These are phyloP conservation scores for Saccharomycopsis amapae DNA, from an alignment of 805 yeast genomes.

Conservation along the genomic window DNA sequence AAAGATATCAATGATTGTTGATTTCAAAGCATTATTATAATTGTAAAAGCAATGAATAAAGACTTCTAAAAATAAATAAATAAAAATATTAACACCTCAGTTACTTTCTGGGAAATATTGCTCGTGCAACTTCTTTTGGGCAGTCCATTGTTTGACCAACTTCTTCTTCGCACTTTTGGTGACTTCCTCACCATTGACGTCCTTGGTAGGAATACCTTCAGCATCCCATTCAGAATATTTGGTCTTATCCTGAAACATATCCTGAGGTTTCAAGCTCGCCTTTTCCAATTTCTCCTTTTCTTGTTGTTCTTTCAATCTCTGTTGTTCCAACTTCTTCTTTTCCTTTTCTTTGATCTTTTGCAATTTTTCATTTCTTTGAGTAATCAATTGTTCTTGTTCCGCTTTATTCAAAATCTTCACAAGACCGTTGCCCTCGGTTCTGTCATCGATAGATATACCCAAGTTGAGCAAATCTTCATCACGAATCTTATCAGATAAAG, in stretches of 20 bases:
- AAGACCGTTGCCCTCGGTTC: conserved; percentile 65
- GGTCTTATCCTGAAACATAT: conserved; percentile 53
- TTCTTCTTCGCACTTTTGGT: conserved; percentile 84
- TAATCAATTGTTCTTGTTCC: conserved; percentile 60
- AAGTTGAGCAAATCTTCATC: conserved; percentile 61
- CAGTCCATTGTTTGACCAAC: conserved; percentile 66
- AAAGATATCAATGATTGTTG: too few species aligned
- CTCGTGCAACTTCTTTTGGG: conserved; percentile 74
- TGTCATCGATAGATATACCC: conserved; percentile 85
- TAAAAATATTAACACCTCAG: too few species aligned
- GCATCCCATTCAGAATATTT: conserved; percentile 74
- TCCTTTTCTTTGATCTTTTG: conserved; percentile 51
- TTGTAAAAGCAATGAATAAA: too few species aligned
- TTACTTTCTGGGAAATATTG: conserved; percentile 52
- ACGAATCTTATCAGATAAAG: conserved; percentile 70
- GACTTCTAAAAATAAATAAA: too few species aligned
- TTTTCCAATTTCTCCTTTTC: conserved; percentile 57
- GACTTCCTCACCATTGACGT: conserved; percentile 70
- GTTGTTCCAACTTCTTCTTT: conserved; percentile 52
- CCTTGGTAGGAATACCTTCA: conserved; percentile 73
- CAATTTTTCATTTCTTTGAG: conserved; percentile 31
- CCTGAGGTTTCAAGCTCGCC: conserved; percentile 62
- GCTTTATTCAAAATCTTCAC: conserved; percentile 68
- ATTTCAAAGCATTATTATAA: too few species aligned
- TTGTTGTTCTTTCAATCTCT: conserved; percentile 50